Percentiles rank a stretch among this genome's conserved stretches.
Conservation (phyloP, 73 alveolate genomes). For the Tetrahymena borealis region DNA sequence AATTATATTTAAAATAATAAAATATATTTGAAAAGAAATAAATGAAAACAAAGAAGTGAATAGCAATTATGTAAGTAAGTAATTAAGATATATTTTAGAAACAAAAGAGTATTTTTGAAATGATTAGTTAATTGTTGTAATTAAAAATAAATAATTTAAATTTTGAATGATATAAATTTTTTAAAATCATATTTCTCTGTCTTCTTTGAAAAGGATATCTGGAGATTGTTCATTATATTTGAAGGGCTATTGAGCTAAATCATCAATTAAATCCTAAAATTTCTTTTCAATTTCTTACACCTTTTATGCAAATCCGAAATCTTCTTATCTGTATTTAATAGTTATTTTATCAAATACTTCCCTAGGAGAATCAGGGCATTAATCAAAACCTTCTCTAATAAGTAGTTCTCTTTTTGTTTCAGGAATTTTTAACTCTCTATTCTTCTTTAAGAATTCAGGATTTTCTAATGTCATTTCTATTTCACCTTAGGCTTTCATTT, state of each 20-base stretch:
- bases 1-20: no score
- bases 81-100: no score
- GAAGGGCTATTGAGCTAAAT: background rate
- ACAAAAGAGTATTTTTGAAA: no score
- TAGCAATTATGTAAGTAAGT: no score
- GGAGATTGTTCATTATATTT: background rate
- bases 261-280: background rate
- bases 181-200: background rate
- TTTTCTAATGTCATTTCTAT: background rate
- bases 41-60: no score
- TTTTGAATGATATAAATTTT: no score
- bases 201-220: background rate
- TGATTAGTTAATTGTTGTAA: no score
- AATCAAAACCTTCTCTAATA: background rate
- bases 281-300: background rate
- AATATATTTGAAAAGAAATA: no score
- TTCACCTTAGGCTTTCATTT: background rate
- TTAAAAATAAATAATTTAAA: no score
- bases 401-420: background rate
- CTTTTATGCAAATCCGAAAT: background rate
- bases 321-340: background rate
- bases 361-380: background rate
- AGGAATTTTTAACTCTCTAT: background rate
- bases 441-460: background rate
- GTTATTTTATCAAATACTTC: background rate